Evolutionary conservation across 2,329 filamentous ascomycete genomes (phyloP).

Genomic region (Macrophomina pseudophaseolina): DNA sequence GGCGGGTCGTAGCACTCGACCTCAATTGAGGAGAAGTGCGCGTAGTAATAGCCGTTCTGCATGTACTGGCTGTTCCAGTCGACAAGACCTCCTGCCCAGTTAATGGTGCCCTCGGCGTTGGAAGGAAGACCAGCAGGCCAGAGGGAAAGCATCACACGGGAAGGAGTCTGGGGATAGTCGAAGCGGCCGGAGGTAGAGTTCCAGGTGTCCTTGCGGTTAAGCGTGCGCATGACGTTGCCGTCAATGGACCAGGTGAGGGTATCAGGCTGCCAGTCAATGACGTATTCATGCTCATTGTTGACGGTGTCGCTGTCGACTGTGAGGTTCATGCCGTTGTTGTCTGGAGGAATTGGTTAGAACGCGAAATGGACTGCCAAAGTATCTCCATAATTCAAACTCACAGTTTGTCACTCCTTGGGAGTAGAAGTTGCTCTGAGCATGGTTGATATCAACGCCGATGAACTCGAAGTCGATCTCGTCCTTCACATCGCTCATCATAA

Average conservation of each 20-base stretch:
- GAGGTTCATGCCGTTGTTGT: conserved; percentile 76
- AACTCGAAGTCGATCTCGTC: conserved; percentile 99
- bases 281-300: conserved; percentile 82
- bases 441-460: conserved; percentile 76
- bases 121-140: conserved; percentile 86
- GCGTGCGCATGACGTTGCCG: conserved; percentile 74
- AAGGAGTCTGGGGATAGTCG: conserved; percentile 87
- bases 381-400: conserved; percentile 54
- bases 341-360: conserved; percentile 49
- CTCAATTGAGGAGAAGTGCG: conserved; percentile 75
- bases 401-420: conserved; percentile 92
- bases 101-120: conserved; percentile 83
- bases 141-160: conserved; percentile 89
- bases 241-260: conserved; percentile 86
- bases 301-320: conserved; percentile 70
- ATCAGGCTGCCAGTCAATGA: conserved; percentile 91
- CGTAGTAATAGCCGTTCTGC: conserved; percentile 88
- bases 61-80: conserved; percentile 86
- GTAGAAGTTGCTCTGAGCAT: conserved; percentile 94
- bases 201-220: conserved; percentile 81
- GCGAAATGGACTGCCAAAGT: too few relatives aligned
- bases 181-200: conserved; percentile 82
- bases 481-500: conserved; percentile 92
- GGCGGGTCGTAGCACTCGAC: conserved; percentile 89
- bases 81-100: conserved; percentile 90